phyloP scores from a whole-genome alignment of 2,329 filamentous ascomycete species.

The Achaetomium macrosporum region DNA sequence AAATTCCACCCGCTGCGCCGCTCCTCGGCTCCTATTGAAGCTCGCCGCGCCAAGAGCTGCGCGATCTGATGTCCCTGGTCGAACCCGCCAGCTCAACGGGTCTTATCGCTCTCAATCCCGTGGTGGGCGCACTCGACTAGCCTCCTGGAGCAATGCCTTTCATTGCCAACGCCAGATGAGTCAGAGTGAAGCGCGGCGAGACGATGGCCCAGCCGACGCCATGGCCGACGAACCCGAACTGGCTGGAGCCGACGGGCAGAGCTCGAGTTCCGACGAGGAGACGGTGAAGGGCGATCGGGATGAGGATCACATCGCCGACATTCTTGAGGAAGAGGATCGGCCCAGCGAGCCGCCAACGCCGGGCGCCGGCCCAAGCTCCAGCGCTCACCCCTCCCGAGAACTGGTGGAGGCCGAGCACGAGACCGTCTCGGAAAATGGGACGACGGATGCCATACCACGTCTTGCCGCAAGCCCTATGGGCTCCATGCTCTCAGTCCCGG shows the following conservation, averaged over 20 bases:
- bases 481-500: constrained; percentile 67
- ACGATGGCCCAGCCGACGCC: constrained; percentile 47
- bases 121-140: constrained; percentile 1
- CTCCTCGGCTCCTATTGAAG: not conserved
- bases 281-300: constrained; percentile 35
- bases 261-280: constrained; percentile 39
- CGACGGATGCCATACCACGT: constrained; percentile 47
- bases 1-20: not conserved
- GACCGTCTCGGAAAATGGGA: constrained; percentile 47
- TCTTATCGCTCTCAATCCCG: constrained; percentile 20
- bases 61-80: not conserved
- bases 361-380: constrained; percentile 31
- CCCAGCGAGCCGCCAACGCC: constrained; percentile 23
- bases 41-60: not conserved
- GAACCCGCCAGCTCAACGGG: not conserved
- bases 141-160: constrained; percentile 26
- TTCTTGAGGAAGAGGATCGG: constrained; percentile 32
- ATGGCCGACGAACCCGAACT: constrained; percentile 47
- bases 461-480: constrained; percentile 61
- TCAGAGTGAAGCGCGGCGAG: constrained; percentile 58
- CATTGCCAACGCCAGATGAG: constrained; percentile 54
- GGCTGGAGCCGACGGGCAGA: constrained; percentile 35
- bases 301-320: constrained; percentile 32
- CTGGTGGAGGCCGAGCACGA: constrained; percentile 40
- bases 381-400: constrained; percentile 40